Base-by-base conservation (phyloP, 768 basidiomycete species). In the Phylloporus sp. region DNA sequence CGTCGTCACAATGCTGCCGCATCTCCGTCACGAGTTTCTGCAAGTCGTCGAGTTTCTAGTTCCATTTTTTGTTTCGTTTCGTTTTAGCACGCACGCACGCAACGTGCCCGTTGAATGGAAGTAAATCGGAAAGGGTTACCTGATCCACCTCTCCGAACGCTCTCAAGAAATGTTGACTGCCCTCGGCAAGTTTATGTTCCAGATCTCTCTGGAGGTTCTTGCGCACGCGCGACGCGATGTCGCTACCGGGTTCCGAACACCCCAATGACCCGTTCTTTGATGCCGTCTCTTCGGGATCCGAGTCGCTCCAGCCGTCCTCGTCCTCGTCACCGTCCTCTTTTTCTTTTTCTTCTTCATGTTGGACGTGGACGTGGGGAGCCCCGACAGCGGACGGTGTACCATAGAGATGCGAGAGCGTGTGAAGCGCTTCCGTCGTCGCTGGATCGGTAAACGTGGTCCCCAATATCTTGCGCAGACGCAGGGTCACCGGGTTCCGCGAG, bases 141-240 rank as follows among this genome's bases (percentile, higher is more conserved):
- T 89, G 76, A 70, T 97, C 89, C 28, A 98, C 91, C 55, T 92
- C 84, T 18, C 82, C 82, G 52, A 98, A 86, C 0, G 88, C 91
- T 22, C 78, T 76, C 45, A 98, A 63, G 63, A 99, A 96, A 53
- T 80, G 79, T 37, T 77, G 75, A 54, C 91, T 93, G 6, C 90
- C 90, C 43, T 86, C 80, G 0, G 86, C 81, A 36, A 97, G 73
- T 63, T 82, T 86, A 39, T 70, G 74, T 62, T 98, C 93, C 63
- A 95, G 81, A 63, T 97, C 93, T 51, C 84, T 74, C 35, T 88
- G 78, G 44, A 97, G 72, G 58, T 84, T 80, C 62, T 84, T 89
- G 44, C 92, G 74, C 21, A 87, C 91, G 38, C 78, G 73, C 5
- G 80, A 77, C 0, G 90, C 90, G 2, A 77, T 76, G 50, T 86